These are phyloP conservation scores for Zalaria sp. DNA, from an alignment of 2,329 filamentous ascomycete species.

Conservation along the genomic window DNA sequence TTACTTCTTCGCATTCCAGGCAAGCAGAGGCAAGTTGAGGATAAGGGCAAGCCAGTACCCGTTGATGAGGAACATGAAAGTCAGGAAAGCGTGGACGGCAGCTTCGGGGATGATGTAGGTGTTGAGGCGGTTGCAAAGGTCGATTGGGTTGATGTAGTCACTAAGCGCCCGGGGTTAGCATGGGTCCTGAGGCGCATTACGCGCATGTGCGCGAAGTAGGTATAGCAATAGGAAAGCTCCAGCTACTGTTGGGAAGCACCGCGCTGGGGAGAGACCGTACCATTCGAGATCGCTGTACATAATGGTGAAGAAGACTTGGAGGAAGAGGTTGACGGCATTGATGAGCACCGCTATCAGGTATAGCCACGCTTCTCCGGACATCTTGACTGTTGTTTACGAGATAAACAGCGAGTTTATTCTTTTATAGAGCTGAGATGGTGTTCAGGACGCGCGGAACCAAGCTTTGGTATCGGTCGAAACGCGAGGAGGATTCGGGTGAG, in stretches of 20 bases:
- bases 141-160: slow-evolving; percentile 99
- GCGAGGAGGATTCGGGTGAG: too few species aligned
- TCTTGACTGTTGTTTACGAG: slow-evolving; percentile 9
- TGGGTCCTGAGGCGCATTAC: too few species aligned
- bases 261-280: slow-evolving; percentile 38
- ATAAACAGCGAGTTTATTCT: too few species aligned
- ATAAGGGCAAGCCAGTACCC: slow-evolving; percentile 94
- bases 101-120: slow-evolving; percentile 99
- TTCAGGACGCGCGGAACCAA: too few species aligned
- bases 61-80: slow-evolving; percentile 92
- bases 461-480: too few species aligned
- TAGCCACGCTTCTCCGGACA: slow-evolving; percentile 42
- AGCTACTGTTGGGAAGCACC: too few species aligned
- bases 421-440: too few species aligned
- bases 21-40: slow-evolving; percentile 81
- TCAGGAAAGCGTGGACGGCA: slow-evolving; percentile 90
- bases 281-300: slow-evolving; percentile 99
- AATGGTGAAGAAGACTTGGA: slow-evolving; percentile 99
- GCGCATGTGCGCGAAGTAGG: too few species aligned
- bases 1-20: slow-evolving; percentile 96
- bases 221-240: too few species aligned
- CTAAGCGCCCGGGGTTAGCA: slow-evolving; percentile 29
- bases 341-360: slow-evolving; percentile 96
- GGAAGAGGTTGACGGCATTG: slow-evolving; percentile 98
- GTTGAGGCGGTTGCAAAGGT: slow-evolving; percentile 99